Conservation (phyloP, 208 protist species). For the Leptomonas pyrrhocoris region DNA sequence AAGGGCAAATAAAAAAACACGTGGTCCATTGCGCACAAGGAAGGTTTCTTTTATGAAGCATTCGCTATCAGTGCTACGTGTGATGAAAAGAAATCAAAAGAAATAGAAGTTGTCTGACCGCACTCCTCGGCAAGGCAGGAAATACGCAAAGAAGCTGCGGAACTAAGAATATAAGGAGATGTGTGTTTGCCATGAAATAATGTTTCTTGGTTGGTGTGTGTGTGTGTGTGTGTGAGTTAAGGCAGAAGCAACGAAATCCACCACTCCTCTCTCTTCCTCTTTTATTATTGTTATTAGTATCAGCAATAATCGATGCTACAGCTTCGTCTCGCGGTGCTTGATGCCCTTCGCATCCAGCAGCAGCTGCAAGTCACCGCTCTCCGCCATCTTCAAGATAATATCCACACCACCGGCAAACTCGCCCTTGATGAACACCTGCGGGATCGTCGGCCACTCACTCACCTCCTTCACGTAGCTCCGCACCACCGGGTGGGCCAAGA, state of each 20-base stretch:
- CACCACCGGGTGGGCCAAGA: constrained; percentile 91
- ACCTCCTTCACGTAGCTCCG: constrained; percentile 95
- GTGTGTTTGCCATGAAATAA: too few species aligned
- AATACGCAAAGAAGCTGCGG: too few species aligned
- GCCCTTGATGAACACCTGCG: constrained; percentile 95
- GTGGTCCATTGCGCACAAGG: too few species aligned
- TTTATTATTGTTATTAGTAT: too few species aligned
- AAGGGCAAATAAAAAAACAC: not conserved
- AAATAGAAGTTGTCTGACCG: too few species aligned
- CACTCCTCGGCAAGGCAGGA: too few species aligned
- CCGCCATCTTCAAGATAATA: constrained; percentile 93
- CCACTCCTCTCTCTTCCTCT: not conserved
- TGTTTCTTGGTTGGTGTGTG: not conserved
- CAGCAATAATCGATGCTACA: not conserved
- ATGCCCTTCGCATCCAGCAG: constrained; percentile 86
- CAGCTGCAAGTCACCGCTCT: constrained; percentile 83
- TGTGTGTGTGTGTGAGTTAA: too few species aligned
- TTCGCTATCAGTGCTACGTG: too few species aligned
- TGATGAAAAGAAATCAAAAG: too few species aligned
- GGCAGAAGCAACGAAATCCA: not conserved
- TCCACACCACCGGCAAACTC: constrained; percentile 96
- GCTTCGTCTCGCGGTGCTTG: constrained; percentile 56
- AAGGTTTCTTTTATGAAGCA: too few species aligned
- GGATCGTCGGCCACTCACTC: constrained; percentile 96
- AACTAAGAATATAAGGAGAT: too few species aligned